phyloP scores from a whole-genome alignment of 2,329 filamentous ascomycete genomes.

The Ceratocystis papillata region DNA sequence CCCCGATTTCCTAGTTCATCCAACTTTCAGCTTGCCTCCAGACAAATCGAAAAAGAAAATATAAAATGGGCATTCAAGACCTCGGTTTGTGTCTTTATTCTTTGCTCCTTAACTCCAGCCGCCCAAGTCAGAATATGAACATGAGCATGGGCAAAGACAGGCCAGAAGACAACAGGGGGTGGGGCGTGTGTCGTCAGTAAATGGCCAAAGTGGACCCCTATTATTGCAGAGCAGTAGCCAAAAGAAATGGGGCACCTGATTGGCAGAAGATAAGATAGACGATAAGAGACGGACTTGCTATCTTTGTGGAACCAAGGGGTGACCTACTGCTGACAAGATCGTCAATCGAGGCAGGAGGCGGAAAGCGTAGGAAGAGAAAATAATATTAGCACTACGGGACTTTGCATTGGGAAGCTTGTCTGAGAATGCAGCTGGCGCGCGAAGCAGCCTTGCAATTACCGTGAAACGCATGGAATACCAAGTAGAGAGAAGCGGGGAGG shows the following conservation, averaged over 20 bases:
- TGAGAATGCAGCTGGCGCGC: too few species aligned
- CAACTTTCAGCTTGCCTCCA: background rate
- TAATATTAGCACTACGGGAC: too few species aligned
- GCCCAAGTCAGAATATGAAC: too few species aligned
- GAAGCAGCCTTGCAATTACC: too few species aligned
- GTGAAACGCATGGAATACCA: too few species aligned
- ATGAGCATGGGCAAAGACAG: too few species aligned
- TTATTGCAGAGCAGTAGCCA: too few species aligned
- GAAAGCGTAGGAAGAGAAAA: background rate
- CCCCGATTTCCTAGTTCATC: conserved; percentile 4
- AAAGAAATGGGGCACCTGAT: background rate
- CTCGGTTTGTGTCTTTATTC: background rate
- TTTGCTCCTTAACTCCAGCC: background rate
- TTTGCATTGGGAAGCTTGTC: too few species aligned
- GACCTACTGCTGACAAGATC: background rate
- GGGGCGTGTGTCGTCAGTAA: background rate
- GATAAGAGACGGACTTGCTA: background rate
- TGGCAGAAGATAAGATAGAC: background rate
- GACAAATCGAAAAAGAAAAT: background rate
- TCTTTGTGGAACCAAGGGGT: background rate
- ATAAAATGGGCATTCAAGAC: background rate
- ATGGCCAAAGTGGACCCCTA: too few species aligned
- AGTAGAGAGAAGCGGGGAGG: background rate
- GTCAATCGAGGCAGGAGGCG: background rate
- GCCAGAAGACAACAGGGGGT: background rate